These are phyloP conservation scores for Pluteus cervinus DNA, from an alignment of 768 basidiomycete species.

Conservation along the genomic window DNA sequence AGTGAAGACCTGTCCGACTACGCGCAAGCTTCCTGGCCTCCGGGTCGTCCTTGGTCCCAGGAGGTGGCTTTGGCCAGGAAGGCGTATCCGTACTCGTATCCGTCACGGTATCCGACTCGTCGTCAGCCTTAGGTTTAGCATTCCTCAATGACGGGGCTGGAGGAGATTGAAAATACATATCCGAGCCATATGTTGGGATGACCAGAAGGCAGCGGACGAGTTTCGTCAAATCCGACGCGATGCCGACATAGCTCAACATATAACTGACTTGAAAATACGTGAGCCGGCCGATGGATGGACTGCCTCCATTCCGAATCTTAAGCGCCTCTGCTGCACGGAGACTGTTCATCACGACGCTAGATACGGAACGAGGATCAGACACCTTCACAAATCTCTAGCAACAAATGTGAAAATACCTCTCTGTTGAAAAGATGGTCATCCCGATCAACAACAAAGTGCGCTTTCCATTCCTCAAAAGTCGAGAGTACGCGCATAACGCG, in stretches of 20 bases:
- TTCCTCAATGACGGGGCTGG: too few species aligned
- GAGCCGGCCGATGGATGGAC: constrained; percentile 14
- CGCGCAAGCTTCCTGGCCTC: too few species aligned
- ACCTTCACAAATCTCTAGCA: not conserved
- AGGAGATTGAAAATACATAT: constrained; percentile 21
- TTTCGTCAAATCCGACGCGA: constrained; percentile 27
- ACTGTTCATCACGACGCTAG: constrained; percentile 25
- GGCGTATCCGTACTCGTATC: too few species aligned
- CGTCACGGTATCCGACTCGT: too few species aligned
- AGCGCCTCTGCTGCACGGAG: constrained; percentile 22
- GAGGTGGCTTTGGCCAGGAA: too few species aligned
- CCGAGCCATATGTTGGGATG: constrained; percentile 30
- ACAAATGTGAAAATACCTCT: constrained; percentile 21
- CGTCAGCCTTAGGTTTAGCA: too few species aligned
- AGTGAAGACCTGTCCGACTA: too few species aligned
- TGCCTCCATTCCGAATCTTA: constrained; percentile 13
- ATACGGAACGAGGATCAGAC: too few species aligned
- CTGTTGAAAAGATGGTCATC: constrained; percentile 25
- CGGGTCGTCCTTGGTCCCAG: too few species aligned
- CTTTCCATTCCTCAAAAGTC: constrained; percentile 25
- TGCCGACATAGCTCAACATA: constrained; percentile 25
- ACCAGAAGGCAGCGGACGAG: constrained; percentile 31
- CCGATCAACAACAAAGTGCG: constrained; percentile 28
- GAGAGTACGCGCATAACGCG: constrained; percentile 29
- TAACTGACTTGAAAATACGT: constrained; percentile 25